Base-by-base conservation (phyloP, 140 eudicot genomes). In the Cichorium intybus region DNA sequence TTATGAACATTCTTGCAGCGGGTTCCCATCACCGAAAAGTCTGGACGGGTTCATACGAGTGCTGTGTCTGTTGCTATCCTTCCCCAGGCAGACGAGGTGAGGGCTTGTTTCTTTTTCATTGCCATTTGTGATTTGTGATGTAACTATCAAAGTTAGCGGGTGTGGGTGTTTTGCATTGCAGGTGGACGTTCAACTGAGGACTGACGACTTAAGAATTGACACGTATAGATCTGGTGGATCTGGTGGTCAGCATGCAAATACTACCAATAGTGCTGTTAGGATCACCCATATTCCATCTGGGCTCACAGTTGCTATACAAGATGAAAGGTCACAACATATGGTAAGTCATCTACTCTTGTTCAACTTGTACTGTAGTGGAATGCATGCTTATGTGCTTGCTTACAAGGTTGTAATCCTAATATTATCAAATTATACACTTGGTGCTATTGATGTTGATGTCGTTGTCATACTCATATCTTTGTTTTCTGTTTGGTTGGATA, bases 211-310 rank as follows among this genome's bases (percentile, higher is more conserved):
- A 70, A 84, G 84, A 76, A 82, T 84, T 55, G 99, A 94, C 76
- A 89, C 99, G 7, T 94, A 94, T 55, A 87, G 97, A 62, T 89
- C 97, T 18, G 99, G 99, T 39, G 99, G 99, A 70, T 83, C 97
- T 17, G 99, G 99, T 56, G 99, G 99, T 56, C 99, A 89, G 73
- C 95, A 86, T 80, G 96, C 88, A 57, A 90, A 90, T 72, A 84
- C 96, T 59, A 90, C 96, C 4, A 82, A 90, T 66, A 90, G 97
- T 84, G 97, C 96, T 59, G 95, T 90, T 69, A 82, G 96, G 76
- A 75, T 90, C 61, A 84, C 94, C 66, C 97, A 90, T 62, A 69
- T 75, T 53, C 96, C 97, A 46, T 49, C 99, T 23, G 97, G 97
- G 54, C 64, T 89, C 71, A 86, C 85, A 9, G 88, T 89, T 69